Evolutionary conservation across 192 early-diverging fungal species (phyloP).

Genomic region (Coemansia sp.): DNA sequence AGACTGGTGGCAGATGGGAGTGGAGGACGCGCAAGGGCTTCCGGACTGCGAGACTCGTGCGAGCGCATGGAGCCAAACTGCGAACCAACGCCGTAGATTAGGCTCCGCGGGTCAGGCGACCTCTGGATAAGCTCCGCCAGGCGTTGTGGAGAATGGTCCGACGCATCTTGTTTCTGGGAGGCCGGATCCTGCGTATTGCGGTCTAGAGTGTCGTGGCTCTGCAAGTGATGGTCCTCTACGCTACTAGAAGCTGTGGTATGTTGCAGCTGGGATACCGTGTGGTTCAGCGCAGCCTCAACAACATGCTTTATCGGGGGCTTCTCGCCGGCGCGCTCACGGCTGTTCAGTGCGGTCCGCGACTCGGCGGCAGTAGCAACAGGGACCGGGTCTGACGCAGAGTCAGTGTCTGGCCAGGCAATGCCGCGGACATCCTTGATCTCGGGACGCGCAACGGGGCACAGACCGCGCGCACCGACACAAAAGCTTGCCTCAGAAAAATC

Average conservation of each 20-base stretch:
- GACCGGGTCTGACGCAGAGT: conserved; percentile 15
- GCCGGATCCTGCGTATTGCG: not conserved
- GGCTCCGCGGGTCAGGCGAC: conserved; percentile 50
- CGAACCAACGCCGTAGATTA: conserved; percentile 51
- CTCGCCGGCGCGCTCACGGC: conserved; percentile 12
- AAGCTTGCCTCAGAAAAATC: conserved; percentile 38
- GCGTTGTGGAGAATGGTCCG: not conserved
- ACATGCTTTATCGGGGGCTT: not conserved
- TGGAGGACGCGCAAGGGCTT: not conserved
- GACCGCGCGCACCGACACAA: conserved; percentile 1
- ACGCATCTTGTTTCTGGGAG: not conserved
- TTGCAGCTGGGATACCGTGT: not conserved
- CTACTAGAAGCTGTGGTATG: not conserved
- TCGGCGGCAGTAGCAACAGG: conserved; percentile 3
- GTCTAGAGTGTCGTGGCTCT: not conserved
- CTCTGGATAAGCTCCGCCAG: conserved; percentile 38
- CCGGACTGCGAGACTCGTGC: conserved; percentile 14
- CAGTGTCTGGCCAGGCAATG: conserved; percentile 31
- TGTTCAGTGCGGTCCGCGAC: conserved; percentile 18
- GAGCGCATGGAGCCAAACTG: conserved; percentile 53
- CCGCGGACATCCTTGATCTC: conserved; percentile 43
- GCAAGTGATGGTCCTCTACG: not conserved
- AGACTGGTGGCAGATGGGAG: conserved; percentile 1
- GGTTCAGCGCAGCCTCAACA: not conserved
- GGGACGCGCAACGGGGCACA: conserved; percentile 39